phyloP scores from a whole-genome alignment of 2,329 filamentous ascomycete species.

The Hypoxylon sp. region DNA sequence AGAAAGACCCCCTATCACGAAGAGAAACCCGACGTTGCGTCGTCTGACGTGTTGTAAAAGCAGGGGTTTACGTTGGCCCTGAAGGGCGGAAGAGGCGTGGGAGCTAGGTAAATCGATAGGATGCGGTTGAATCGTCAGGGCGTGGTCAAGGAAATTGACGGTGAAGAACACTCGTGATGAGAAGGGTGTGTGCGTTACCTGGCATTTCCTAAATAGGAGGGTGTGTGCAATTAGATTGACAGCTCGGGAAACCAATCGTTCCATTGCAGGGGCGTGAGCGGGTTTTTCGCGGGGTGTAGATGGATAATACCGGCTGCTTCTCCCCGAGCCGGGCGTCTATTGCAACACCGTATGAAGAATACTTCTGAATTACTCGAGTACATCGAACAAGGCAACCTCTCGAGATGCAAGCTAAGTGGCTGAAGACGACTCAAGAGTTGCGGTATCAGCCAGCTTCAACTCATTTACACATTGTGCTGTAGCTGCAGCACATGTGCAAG shows the following conservation, averaged over 20 bases:
- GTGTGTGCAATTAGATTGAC: constrained; percentile 1
- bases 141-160: background rate
- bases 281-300: too few relatives aligned
- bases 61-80: background rate
- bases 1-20: background rate
- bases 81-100: background rate
- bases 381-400: background rate
- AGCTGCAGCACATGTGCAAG: background rate
- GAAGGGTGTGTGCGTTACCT: background rate
- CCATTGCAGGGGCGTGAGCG: background rate
- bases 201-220: background rate
- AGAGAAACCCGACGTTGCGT: background rate
- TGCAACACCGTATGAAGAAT: constrained; percentile 1
- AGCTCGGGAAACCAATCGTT: background rate
- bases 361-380: background rate
- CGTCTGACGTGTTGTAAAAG: background rate
- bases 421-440: background rate
- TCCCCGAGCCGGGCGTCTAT: background rate
- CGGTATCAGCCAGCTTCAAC: background rate
- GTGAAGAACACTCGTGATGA: background rate
- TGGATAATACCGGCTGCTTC: too few relatives aligned
- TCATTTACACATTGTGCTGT: background rate
- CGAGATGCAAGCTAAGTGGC: background rate
- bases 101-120: background rate
- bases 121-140: background rate